Percentiles rank a stretch among this genome's conserved stretches.
Conservation (phyloP, 1,284 basidiomycete species). For the Trametes polyzona region DNA sequence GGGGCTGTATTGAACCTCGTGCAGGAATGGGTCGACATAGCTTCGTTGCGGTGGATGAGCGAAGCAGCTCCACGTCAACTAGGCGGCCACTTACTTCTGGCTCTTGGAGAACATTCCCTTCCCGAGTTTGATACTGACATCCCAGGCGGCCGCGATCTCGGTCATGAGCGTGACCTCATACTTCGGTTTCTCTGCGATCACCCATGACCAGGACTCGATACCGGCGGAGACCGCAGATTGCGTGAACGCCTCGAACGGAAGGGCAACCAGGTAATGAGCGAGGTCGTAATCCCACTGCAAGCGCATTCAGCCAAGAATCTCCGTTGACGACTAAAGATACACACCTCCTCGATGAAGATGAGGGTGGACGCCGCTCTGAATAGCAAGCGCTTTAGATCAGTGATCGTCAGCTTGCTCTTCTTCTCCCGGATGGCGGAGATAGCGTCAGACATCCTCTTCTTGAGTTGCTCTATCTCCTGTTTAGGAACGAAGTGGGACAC, state of each 20-base stretch:
- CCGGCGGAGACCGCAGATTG: slow-evolving; percentile 86
- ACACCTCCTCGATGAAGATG: slow-evolving; percentile 70
- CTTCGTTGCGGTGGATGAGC: slow-evolving; percentile 45
- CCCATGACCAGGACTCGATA: slow-evolving; percentile 97
- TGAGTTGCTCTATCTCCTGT: slow-evolving; percentile 45
- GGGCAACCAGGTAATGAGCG: slow-evolving; percentile 83
- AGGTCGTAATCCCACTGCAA: slow-evolving; percentile 85
- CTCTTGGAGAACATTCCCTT: slow-evolving; percentile 84
- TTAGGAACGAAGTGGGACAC: slow-evolving; percentile 26
- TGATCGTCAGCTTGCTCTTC: slow-evolving; percentile 70
- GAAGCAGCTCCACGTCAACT: not conserved
- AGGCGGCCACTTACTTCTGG: slow-evolving; percentile 69
- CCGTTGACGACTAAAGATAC: not conserved
- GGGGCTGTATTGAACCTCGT: slow-evolving; percentile 88
- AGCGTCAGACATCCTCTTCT: slow-evolving; percentile 70
- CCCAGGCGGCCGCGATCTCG: slow-evolving; percentile 90
- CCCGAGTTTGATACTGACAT: slow-evolving; percentile 74
- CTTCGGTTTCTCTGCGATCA: slow-evolving; percentile 86
- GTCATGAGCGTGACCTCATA: slow-evolving; percentile 79
- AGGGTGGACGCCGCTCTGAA: slow-evolving; percentile 88
- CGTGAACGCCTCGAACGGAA: slow-evolving; percentile 91
- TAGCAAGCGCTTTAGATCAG: slow-evolving; percentile 84
- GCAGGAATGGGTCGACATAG: slow-evolving; percentile 86
- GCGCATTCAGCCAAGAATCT: not conserved
- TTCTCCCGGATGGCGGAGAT: slow-evolving; percentile 73